Percentiles rank a stretch among this genome's conserved stretches.
These are phyloP conservation scores for Isatis lusitanica DNA, from an alignment of 441 rosid species.

Conservation along the genomic window DNA sequence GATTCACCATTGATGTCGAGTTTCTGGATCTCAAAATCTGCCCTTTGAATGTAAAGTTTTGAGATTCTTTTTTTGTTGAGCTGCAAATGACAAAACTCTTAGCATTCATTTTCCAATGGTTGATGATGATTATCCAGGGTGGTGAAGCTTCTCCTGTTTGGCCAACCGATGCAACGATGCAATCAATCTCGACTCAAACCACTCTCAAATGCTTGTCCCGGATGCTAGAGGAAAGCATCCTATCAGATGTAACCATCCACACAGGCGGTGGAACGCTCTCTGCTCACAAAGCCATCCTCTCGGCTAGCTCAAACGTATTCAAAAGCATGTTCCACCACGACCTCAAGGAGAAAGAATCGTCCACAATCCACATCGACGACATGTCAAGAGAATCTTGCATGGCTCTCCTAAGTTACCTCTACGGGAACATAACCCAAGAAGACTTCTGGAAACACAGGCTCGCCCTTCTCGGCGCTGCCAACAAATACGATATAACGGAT, in stretches of 20 bases:
- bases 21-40: slow-evolving; percentile 77
- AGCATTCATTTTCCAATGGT: not conserved
- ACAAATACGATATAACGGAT: slow-evolving; percentile 73
- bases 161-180: slow-evolving; percentile 71
- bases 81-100: not conserved
- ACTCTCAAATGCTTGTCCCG: slow-evolving; percentile 75
- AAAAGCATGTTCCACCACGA: slow-evolving; percentile 85
- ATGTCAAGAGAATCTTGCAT: slow-evolving; percentile 80
- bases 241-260: slow-evolving; percentile 71
- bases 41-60: slow-evolving; percentile 64
- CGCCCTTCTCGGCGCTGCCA: slow-evolving; percentile 75
- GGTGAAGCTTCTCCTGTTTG: slow-evolving; percentile 67
- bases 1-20: slow-evolving; percentile 84
- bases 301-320: slow-evolving; percentile 88
- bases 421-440: slow-evolving; percentile 74
- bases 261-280: slow-evolving; percentile 69
- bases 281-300: slow-evolving; percentile 85
- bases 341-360: slow-evolving; percentile 88
- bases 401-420: slow-evolving; percentile 70
- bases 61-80: not conserved
- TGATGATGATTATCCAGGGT: slow-evolving; percentile 47
- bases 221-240: slow-evolving; percentile 79
- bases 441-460: slow-evolving; percentile 89
- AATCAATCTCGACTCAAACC: slow-evolving; percentile 55
- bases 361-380: slow-evolving; percentile 76